These are phyloP conservation scores for Trametes sanguinea DNA, from an alignment of 768 basidiomycete genomes.

Conservation along the genomic window DNA sequence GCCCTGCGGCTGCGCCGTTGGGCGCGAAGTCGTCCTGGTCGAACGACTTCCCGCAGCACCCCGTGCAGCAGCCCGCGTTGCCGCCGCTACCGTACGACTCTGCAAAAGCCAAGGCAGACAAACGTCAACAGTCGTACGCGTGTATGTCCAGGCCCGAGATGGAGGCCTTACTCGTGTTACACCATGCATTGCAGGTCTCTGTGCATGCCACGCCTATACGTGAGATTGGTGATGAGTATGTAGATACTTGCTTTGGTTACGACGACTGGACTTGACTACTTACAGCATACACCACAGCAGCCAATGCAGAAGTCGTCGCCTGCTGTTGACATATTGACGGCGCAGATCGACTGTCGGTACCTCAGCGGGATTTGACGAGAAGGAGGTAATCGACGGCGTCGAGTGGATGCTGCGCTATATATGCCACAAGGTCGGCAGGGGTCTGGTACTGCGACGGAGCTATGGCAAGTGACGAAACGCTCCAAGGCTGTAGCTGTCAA, in stretches of 20 bases:
- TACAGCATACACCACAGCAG: constrained; percentile 16
- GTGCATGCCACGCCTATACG: constrained; percentile 10
- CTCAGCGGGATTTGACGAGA: no score
- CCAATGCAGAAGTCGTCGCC: neutral
- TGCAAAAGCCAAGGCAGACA: neutral
- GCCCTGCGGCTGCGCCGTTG: neutral
- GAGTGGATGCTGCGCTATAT: no score
- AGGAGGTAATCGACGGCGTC: no score
- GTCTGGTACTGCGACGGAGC: no score
- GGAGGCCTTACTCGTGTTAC: neutral
- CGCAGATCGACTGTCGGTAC: no score
- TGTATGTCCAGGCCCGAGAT: no score
- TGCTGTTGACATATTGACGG: neutral
- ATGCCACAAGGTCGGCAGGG: no score
- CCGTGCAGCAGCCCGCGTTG: constrained; percentile 14
- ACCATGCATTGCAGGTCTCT: neutral
- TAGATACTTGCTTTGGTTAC: neutral
- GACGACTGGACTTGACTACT: neutral
- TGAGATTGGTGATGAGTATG: neutral
- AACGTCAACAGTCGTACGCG: no score
- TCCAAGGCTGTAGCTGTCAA: no score
- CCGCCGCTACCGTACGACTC: neutral
- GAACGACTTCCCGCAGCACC: constrained; percentile 15
- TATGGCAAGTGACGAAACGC: no score
- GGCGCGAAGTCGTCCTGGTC: constrained; percentile 18